Base-by-base conservation (phyloP, 78 protist genomes). In the slime mould (Dictyostelium discoideum) region DNA sequence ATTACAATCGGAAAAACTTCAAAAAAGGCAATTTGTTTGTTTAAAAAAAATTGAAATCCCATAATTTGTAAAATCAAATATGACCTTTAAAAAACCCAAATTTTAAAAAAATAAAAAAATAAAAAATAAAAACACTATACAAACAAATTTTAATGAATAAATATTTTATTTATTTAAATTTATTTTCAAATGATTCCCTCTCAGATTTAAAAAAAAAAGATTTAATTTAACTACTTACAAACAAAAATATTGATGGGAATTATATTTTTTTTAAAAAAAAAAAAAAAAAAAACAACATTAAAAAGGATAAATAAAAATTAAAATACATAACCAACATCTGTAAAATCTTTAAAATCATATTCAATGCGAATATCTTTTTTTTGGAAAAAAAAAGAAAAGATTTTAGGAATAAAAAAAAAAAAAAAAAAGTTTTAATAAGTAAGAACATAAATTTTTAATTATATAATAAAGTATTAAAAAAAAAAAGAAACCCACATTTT, bases 401-500 rank as follows among this genome's bases (percentile, higher is more conserved):
- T 50, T 32, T 32, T 32, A 32, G 37, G 37, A 32, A 32, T 1
- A 32, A 32, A 42, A 69, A 69, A 69, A 32, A 32, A 32, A 32
- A 42, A 69, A 69, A 69, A 69, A 69, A 10, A 22, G 77, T 69
- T 69, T 69, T 69, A 69, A 69, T 69, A 69, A 69, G 77, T 69
- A 69, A 69, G 77, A 69, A 69, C 77, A 69, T 69, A 69, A 69
- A 69, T 69, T 69, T 69, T 6, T 8, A 26, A 69, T 69, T 26
- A 26, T 69, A 69, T 69, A 24, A 69, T 10, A 69, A 22, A 22
- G 22, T 5, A 18, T n/a, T 18, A n/a, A 65, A 69, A 69, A 26
- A 10, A 26, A 11, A 11, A 69, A 26, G 18, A 69, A 69, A 69
- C 77, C 77, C 77, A 69, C 77, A 69, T 69, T 69, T 69, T 26